Evolutionary conservation across 352 stramenopile genomes (phyloP).

Genomic region (Achlya hypogyna): DNA sequence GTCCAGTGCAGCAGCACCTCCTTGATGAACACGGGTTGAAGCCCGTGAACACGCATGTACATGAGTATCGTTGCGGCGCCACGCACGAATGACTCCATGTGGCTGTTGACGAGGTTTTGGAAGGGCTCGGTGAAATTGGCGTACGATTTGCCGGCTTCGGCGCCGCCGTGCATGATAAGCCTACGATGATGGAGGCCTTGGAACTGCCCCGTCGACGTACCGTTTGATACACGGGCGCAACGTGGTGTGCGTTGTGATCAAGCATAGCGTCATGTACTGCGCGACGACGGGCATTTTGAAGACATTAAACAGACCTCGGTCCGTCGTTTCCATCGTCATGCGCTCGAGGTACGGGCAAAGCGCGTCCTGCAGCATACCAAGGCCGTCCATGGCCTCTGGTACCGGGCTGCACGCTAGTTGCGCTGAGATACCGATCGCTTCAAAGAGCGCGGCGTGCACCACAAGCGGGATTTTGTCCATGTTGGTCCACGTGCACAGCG

Average conservation of each 20-base stretch:
- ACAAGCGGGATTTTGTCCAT: constrained; percentile 68
- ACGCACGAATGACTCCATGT: constrained; percentile 14
- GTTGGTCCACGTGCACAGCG: constrained; percentile 44
- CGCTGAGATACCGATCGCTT: constrained; percentile 62
- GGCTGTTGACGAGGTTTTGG: not conserved
- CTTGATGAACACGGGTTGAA: not conserved
- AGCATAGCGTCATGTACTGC: constrained; percentile 63
- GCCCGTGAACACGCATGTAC: constrained; percentile 5
- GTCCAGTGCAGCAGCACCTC: constrained; percentile 15
- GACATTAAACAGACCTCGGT: constrained; percentile 63
- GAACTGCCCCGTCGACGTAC: constrained; percentile 22
- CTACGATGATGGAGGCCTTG: not conserved
- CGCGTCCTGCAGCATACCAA: constrained; percentile 16
- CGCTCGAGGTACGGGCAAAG: constrained; percentile 47
- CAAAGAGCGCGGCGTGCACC: constrained; percentile 72
- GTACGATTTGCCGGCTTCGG: not conserved
- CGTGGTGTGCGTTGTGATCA: constrained; percentile 49
- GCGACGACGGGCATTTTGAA: constrained; percentile 71
- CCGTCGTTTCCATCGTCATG: constrained; percentile 61
- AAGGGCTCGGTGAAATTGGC: constrained; percentile 6
- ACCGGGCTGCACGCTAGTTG: constrained; percentile 36
- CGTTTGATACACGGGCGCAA: constrained; percentile 64
- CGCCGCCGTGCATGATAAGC: constrained; percentile 13
- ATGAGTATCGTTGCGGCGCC: constrained; percentile 2
- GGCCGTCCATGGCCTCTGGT: constrained; percentile 26